Evolutionary conservation across 2,329 filamentous ascomycete genomes (phyloP).

Genomic region (Corinectria fuckeliana): DNA sequence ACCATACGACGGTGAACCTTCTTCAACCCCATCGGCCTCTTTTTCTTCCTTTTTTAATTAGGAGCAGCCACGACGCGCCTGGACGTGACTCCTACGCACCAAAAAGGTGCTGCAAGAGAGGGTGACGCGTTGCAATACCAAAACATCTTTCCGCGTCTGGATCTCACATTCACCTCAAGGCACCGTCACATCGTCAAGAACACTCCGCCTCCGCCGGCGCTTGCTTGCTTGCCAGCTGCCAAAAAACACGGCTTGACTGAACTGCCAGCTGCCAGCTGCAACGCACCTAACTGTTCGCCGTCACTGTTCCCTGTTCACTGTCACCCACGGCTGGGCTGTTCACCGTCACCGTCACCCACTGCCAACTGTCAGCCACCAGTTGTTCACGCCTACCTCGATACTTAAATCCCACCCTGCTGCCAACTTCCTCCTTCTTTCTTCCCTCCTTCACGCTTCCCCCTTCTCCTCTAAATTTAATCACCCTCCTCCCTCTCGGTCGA

Average conservation of each 20-base stretch:
- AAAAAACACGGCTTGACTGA: not conserved
- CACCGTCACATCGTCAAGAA: not conserved
- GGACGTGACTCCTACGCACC: not conserved
- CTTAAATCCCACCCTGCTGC: conserved; percentile 1
- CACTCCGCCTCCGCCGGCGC: too few species aligned
- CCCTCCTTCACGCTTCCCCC: conserved; percentile 9
- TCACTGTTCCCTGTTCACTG: not conserved
- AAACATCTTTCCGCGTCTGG: not conserved
- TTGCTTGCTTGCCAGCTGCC: not conserved
- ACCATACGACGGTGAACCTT: not conserved
- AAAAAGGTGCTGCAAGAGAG: not conserved
- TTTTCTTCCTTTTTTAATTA: too few species aligned
- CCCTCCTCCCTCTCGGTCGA: too few species aligned
- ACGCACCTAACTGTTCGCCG: not conserved
- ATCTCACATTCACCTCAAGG: not conserved
- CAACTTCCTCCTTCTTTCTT: conserved; percentile 22
- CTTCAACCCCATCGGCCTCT: not conserved
- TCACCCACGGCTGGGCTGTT: too few species aligned
- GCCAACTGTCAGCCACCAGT: conserved; percentile 5
- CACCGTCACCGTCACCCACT: not conserved
- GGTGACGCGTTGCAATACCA: not conserved
- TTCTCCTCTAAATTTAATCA: not conserved
- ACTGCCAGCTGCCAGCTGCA: not conserved
- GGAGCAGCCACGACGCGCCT: not conserved
- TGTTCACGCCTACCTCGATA: not conserved